A percentile compares a stretch with the other conserved stretches of the same genome.
phyloP scores from a whole-genome alignment of 2,329 filamentous ascomycete species.

The Penicillium sp. region DNA sequence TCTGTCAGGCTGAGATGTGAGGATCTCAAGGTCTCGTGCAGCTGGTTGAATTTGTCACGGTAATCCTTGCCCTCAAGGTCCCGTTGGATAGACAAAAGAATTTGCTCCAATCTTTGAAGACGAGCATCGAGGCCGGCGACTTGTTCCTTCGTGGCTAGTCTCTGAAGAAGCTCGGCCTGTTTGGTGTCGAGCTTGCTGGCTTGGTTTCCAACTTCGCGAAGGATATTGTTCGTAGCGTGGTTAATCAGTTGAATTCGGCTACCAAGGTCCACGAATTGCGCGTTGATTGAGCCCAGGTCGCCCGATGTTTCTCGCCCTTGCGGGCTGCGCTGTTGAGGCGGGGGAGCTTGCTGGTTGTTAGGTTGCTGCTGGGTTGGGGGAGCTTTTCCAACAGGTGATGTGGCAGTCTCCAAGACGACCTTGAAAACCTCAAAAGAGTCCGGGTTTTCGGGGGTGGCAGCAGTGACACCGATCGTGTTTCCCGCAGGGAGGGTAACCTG shows the following conservation, averaged over 20 bases:
- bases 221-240: conserved; percentile 62
- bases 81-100: conserved; percentile 55
- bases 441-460: conserved; percentile 85
- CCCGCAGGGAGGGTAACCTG: conserved; percentile 76
- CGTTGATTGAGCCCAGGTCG: conserved; percentile 45
- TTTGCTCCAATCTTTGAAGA: conserved; percentile 59
- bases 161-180: conserved; percentile 56
- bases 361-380: conserved; percentile 23
- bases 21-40: conserved; percentile 59
- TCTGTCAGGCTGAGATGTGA: conserved; percentile 59
- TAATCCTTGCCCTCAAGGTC: conserved; percentile 64
- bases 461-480: conserved; percentile 86
- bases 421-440: conserved; percentile 96
- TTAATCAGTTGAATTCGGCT: conserved; percentile 73
- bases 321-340: conserved; percentile 26
- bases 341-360: conserved; percentile 31
- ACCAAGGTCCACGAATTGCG: conserved; percentile 83
- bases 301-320: conserved; percentile 43
- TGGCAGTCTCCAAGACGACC: conserved; percentile 69
- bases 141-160: conserved; percentile 43
- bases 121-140: conserved; percentile 50
- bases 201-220: conserved; percentile 58
- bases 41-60: conserved; percentile 56
- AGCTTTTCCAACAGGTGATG: conserved; percentile 23
- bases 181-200: conserved; percentile 57